Evolutionary conservation across 73 alveolate genomes (phyloP).

Genomic region (Paramecium sonneborni): DNA sequence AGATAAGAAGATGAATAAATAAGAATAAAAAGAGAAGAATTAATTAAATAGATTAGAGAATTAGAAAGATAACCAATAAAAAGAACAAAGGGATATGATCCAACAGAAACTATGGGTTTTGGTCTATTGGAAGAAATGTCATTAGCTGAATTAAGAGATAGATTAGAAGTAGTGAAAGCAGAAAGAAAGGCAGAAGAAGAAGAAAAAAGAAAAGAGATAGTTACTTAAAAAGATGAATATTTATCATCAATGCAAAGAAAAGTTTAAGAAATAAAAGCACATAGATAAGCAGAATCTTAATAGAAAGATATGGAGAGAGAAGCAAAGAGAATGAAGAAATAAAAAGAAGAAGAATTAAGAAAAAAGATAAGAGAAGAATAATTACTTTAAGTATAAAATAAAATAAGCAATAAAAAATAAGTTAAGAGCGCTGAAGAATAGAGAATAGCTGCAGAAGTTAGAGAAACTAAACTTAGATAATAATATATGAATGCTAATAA

Average conservation of each 20-base stretch:
- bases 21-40: slow-evolving; percentile 90
- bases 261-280: slow-evolving; percentile 68
- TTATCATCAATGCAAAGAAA: slow-evolving; percentile 35
- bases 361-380: slow-evolving; percentile 94
- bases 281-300: slow-evolving; percentile 18
- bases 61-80: slow-evolving; percentile 93
- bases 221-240: slow-evolving; percentile 78
- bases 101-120: slow-evolving; percentile 98
- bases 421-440: slow-evolving; percentile 92
- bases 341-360: slow-evolving; percentile 82
- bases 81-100: slow-evolving; percentile 97
- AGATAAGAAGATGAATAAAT: slow-evolving; percentile 92
- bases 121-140: slow-evolving; percentile 98
- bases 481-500: slow-evolving; percentile 93
- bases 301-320: slow-evolving; percentile 83
- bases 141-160: slow-evolving; percentile 90
- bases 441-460: slow-evolving; percentile 92
- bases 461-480: slow-evolving; percentile 94
- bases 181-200: slow-evolving; percentile 86
- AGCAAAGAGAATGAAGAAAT: slow-evolving; percentile 80
- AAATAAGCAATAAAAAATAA: slow-evolving; percentile 88
- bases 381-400: slow-evolving; percentile 86
- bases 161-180: slow-evolving; percentile 87
- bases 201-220: slow-evolving; percentile 86
- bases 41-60: slow-evolving; percentile 95